Evolutionary conservation across 1,284 basidiomycete genomes (phyloP).

Genomic region (Cutaneotrichosporon sp.): DNA sequence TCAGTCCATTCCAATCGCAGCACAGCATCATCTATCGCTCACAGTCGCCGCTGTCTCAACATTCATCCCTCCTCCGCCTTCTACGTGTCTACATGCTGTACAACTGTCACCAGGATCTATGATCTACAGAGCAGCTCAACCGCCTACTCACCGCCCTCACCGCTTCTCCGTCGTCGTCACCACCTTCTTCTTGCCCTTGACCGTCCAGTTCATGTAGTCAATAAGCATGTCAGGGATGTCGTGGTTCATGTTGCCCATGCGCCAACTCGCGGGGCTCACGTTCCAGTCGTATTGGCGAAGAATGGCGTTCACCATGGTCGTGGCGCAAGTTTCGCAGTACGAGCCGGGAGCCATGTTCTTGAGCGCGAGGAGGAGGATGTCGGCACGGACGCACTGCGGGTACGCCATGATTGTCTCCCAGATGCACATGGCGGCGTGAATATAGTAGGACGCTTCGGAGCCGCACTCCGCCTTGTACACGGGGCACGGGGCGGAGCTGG

Average conservation of each 20-base stretch:
- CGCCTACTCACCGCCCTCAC: no score
- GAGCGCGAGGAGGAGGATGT: background rate
- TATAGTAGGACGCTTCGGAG: background rate
- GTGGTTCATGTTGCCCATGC: background rate
- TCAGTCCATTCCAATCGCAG: no score
- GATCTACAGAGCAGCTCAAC: background rate
- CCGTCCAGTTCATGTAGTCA: background rate
- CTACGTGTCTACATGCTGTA: no score
- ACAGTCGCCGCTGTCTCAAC: no score
- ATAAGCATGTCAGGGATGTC: background rate
- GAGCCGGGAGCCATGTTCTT: background rate
- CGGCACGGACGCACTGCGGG: slow-evolving; percentile 7
- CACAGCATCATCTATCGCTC: no score
- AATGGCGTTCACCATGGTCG: background rate
- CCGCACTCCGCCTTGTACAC: background rate
- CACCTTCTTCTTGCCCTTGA: background rate
- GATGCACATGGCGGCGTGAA: background rate
- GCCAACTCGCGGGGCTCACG: background rate
- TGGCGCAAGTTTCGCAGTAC: background rate
- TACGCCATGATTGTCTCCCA: background rate
- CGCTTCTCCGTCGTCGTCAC: no score
- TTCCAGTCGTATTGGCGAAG: slow-evolving; percentile 4
- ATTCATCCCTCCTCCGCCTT: no score
- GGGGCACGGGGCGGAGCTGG: background rate
- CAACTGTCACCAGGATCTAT: background rate